Base-by-base conservation (phyloP, 768 basidiomycete species). In the Lactarius quietus region DNA sequence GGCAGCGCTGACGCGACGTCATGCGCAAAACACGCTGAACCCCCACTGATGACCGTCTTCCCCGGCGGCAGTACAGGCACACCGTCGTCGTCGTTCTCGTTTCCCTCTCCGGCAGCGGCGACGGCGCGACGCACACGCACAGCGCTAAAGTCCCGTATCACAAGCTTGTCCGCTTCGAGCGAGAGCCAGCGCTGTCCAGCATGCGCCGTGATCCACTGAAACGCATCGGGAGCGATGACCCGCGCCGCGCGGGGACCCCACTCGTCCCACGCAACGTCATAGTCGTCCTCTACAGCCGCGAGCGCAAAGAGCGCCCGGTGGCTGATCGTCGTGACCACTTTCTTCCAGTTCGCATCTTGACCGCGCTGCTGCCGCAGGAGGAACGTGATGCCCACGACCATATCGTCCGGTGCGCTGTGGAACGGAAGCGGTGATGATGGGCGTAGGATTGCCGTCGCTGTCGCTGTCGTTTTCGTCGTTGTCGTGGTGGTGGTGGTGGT, bases 151-250 rank as follows among this genome's bases (percentile, higher is more conserved):
- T 66, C 65, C 31, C 59, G 59, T 1, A 66, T 17, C 1, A 66
- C 57, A 17, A 66, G 61, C 10, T 41, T 26, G 33, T 38, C 51
- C 8, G 14, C 18, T 38, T 66, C 65, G 33, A 66, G 56, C 4
- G 65, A 45, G 33, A 66, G 65, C 61, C 65, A 66, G 31, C 61
- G 65, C 23, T 66, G 61, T 8, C 61, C 65, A 2, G 65, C 61
- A 33, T 66, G 61, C 20, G 61, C 65, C 23, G 65, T 66, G 39
- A 66, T 66, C 65, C 61, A 66, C 51, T 66, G 61, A 39, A 62
- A 66, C 17, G 51, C 14, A 0, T 51, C 10, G 6, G 65, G 65
- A 3, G 52, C 20, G 61, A 66, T 57, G 48, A 66, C 57, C 33
- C 61, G 65, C 26, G 61, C 26, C 15, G 61, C 26, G 33, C 28